These are phyloP conservation scores for Globisporangium echinulatum DNA, from an alignment of 352 stramenopile species.

Conservation along the genomic window DNA sequence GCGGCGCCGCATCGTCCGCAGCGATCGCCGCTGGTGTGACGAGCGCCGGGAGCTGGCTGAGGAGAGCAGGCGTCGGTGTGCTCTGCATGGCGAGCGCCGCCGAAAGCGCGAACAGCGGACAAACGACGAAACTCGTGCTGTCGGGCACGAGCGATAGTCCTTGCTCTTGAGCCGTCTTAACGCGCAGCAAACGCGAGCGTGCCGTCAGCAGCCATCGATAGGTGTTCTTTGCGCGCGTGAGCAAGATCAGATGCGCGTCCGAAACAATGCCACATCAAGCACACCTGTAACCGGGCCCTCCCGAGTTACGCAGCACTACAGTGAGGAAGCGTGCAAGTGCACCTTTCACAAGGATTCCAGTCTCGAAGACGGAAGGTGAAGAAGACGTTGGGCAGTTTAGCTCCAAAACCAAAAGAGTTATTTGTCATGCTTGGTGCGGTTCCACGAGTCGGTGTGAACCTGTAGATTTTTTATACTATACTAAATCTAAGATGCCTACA, in stretches of 20 bases:
- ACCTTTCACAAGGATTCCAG: too few species aligned
- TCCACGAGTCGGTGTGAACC: too few species aligned
- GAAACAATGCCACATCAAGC: conserved; percentile 1
- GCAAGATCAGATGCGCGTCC: too few species aligned
- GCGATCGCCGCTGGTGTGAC: background rate
- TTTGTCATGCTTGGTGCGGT: too few species aligned
- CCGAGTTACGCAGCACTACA: too few species aligned
- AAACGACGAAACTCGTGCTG: background rate
- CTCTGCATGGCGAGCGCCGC: background rate
- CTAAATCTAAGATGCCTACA: too few species aligned
- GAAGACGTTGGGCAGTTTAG: too few species aligned
- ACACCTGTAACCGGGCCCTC: too few species aligned
- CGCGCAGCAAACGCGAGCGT: background rate
- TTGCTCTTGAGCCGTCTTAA: background rate
- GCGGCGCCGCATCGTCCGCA: background rate
- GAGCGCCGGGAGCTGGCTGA: background rate
- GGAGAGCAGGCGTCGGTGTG: background rate
- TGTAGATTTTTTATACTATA: too few species aligned
- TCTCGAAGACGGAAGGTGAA: too few species aligned
- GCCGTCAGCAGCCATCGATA: background rate
- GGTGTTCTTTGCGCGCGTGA: background rate
- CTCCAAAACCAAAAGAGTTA: too few species aligned
- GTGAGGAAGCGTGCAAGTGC: too few species aligned
- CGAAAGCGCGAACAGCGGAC: background rate
- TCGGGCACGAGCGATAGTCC: background rate